phyloP scores from a whole-genome alignment of 805 yeast species.

The Jamesozyma piceae region DNA sequence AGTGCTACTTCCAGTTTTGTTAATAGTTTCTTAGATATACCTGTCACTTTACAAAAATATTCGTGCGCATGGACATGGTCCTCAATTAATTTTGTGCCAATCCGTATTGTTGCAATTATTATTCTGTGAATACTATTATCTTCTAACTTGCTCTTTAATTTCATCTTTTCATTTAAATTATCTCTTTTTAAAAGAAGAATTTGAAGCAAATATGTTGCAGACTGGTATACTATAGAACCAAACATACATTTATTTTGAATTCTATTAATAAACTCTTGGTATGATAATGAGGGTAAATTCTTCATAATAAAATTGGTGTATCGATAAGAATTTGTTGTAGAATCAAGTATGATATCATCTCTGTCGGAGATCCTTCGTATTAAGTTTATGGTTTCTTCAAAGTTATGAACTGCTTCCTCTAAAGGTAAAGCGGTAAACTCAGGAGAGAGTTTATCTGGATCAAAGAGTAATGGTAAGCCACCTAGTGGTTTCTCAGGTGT shows the following conservation, averaged over 20 bases:
- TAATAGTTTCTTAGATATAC: slow-evolving; percentile 27
- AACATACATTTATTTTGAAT: slow-evolving; percentile 26
- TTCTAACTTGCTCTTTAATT: slow-evolving; percentile 28
- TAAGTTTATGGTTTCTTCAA: slow-evolving; percentile 13
- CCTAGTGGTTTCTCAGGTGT: background rate
- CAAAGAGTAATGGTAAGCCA: slow-evolving; percentile 2
- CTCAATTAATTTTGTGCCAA: slow-evolving; percentile 38
- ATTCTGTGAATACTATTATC: slow-evolving; percentile 35
- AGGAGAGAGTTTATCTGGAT: background rate
- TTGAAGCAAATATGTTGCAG: slow-evolving; percentile 23
- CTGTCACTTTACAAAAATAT: slow-evolving; percentile 38
- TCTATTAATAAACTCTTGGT: slow-evolving; percentile 18
- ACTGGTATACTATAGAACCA: slow-evolving; percentile 23
- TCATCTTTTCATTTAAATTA: slow-evolving; percentile 6
- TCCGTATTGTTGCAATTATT: slow-evolving; percentile 35
- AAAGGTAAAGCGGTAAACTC: slow-evolving; percentile 2
- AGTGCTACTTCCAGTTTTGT: slow-evolving; percentile 14
- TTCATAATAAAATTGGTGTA: slow-evolving; percentile 22
- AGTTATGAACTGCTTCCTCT: slow-evolving; percentile 9
- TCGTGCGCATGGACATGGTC: slow-evolving; percentile 36
- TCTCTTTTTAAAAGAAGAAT: slow-evolving; percentile 15
- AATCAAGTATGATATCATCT: slow-evolving; percentile 2
- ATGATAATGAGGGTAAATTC: slow-evolving; percentile 21
- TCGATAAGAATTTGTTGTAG: slow-evolving; percentile 1
- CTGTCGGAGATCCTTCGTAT: slow-evolving; percentile 9